Percentiles rank a stretch among this genome's conserved stretches.
These are phyloP conservation scores for Plasmodium billcollinsi DNA, from an alignment of 169 alveolate species.

Conservation along the genomic window DNA sequence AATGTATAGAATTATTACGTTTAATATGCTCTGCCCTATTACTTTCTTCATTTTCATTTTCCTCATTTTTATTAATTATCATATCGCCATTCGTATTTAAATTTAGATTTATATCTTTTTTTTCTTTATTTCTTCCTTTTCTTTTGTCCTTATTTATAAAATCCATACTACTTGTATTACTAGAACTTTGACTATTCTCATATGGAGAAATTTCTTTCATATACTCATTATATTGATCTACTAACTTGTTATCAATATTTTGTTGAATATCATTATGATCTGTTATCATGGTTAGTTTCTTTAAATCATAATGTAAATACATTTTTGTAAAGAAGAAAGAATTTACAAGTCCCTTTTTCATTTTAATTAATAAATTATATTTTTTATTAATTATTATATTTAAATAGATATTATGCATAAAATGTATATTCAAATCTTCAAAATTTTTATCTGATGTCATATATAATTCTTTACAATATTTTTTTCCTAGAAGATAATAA, in stretches of 20 bases:
- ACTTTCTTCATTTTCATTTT: background rate
- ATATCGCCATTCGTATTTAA: background rate
- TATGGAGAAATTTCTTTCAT: background rate
- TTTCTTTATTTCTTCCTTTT: background rate
- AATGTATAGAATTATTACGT: too few relatives aligned
- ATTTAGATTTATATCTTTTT: background rate
- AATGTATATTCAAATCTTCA: slow-evolving; percentile 30
- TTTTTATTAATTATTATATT: slow-evolving; percentile 36
- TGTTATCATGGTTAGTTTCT: slow-evolving; percentile 13
- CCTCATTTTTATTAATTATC: background rate
- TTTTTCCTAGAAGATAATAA: slow-evolving; percentile 54
- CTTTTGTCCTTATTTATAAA: too few relatives aligned
- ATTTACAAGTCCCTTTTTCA: slow-evolving; percentile 20
- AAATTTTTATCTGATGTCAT: slow-evolving; percentile 58
- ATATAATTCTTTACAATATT: slow-evolving; percentile 60
- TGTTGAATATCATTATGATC: background rate
- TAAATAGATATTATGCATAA: slow-evolving; percentile 31
- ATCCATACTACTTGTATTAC: too few relatives aligned
- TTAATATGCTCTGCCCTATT: background rate
- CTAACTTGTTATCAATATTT: background rate
- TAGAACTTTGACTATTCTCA: background rate
- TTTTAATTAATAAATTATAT: slow-evolving; percentile 15
- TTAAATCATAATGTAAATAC: slow-evolving; percentile 10
- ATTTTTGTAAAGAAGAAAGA: slow-evolving; percentile 66
- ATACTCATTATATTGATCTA: background rate